Conservation (phyloP, 306 rosid species). For the Cucurbita maxima region DNA sequence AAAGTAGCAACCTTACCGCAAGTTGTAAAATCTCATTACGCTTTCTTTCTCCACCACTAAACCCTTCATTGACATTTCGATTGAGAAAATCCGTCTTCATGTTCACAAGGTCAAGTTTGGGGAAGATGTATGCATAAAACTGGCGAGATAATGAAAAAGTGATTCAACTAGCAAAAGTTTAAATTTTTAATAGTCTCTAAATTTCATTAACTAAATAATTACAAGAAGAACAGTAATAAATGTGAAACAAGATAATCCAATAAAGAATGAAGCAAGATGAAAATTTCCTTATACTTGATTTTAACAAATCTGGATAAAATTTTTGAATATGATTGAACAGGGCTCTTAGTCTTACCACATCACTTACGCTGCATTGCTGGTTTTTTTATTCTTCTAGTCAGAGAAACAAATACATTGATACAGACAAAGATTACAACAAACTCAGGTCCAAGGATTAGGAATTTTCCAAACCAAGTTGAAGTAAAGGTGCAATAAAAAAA, state of each 20-base stretch:
- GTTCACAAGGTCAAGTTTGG: slow-evolving; percentile 72
- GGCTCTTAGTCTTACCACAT: background rate
- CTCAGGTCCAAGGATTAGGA: background rate
- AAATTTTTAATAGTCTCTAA: background rate
- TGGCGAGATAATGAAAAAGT: slow-evolving; percentile 25
- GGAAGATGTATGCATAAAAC: slow-evolving; percentile 63
- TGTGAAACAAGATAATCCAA: background rate
- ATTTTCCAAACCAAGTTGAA: background rate
- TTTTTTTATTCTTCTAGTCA: background rate
- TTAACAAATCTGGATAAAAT: background rate
- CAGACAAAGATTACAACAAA: background rate
- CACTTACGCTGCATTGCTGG: background rate
- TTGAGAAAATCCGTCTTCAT: slow-evolving; percentile 85
- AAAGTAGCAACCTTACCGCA: slow-evolving; percentile 25
- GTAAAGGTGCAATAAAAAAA: background rate
- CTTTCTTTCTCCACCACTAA: slow-evolving; percentile 91
- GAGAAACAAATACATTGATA: background rate
- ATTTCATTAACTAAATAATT: background rate
- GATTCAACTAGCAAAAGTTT: background rate
- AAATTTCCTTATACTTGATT: background rate
- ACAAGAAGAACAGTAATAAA: background rate
- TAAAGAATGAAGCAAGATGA: background rate
- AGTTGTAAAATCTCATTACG: slow-evolving; percentile 92
- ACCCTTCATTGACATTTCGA: slow-evolving; percentile 91
- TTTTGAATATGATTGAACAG: background rate